phyloP scores from a whole-genome alignment of 106 monocot genomes.

The Platanthera zijinensis region DNA sequence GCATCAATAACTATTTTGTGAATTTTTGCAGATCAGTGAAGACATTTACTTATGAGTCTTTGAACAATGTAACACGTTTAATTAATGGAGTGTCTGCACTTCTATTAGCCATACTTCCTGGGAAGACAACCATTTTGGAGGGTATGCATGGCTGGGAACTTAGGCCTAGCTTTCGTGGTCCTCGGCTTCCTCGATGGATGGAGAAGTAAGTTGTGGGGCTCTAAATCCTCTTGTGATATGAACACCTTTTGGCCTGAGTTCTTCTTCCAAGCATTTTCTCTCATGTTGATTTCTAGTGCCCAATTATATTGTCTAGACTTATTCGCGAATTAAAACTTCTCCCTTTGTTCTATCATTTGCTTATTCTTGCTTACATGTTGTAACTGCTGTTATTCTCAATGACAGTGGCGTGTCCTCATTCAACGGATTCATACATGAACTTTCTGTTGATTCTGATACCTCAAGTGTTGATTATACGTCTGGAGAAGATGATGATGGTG shows the following conservation, averaged over 20 bases:
- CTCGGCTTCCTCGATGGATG: slow-evolving; percentile 97
- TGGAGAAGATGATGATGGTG: slow-evolving; percentile 77
- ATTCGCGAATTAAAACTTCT: neutral
- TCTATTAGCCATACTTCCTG: slow-evolving; percentile 68
- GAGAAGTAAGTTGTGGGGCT: slow-evolving; percentile 58
- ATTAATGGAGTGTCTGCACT: slow-evolving; percentile 95
- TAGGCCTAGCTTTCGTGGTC: slow-evolving; percentile 79
- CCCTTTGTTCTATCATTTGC: too few species aligned
- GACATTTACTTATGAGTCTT: slow-evolving; percentile 95
- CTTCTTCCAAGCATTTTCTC: neutral
- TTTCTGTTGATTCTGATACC: slow-evolving; percentile 74
- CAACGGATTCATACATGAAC: slow-evolving; percentile 87
- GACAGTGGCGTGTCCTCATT: slow-evolving; percentile 96
- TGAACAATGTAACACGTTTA: slow-evolving; percentile 85
- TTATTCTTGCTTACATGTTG: too few species aligned
- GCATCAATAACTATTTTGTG: neutral
- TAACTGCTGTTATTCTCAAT: slow-evolving; percentile 8
- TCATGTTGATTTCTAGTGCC: neutral
- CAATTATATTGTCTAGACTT: neutral
- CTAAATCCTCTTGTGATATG: neutral
- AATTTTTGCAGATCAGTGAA: slow-evolving; percentile 75
- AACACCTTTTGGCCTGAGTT: neutral
- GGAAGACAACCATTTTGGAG: slow-evolving; percentile 79
- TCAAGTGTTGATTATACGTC: slow-evolving; percentile 41
- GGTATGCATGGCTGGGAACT: slow-evolving; percentile 92